Base-by-base conservation (phyloP, 169 alveolate genomes). In the Nephromyces sp. region DNA sequence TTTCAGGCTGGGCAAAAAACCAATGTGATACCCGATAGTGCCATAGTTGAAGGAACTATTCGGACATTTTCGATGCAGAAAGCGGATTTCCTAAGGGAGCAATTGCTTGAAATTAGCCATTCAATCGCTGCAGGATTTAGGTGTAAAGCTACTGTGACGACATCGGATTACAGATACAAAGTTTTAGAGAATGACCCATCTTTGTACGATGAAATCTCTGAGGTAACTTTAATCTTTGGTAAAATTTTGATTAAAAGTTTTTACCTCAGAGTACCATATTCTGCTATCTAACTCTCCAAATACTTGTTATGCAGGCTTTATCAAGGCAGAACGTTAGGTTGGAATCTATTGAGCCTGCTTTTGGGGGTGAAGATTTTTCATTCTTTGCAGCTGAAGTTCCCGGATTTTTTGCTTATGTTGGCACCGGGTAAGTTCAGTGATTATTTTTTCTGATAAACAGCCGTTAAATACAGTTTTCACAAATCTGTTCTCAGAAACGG, bases 311-410 rank as follows among this genome's bases (percentile, higher is more conserved):
- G n/a, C n/a, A n/a, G n/a, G n/a, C n/a, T n/a, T n/a, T n/a, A n/a
- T n/a, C n/a, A n/a, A n/a, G n/a, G n/a, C n/a, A n/a, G n/a, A n/a
- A n/a, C n/a, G 64, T 74, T 15, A 31, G 30, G 31, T 70, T 74
- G 6, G 62, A 22, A 8, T 22, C 29, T 1, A 31, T 43, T 63
- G 70, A 28, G 31, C 74, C 74, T 64, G 57, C 69, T 6, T 21
- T 29, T 28, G 81, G 76, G 27, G 75, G 75, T 1, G 81, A 75
- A 57, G 81, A 75, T 43, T 75, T 75, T 53, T 62, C 81, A 0
- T 75, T 75, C 34, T 66, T 67, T 28, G 61, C 62, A 57, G 72
- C 68, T 24, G 27, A n/a, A 62, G 65, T 75, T 0, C 81, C 81
- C 3, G 75, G 81, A 21, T 67, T 53, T 3, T 67, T 68, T 62